phyloP scores from a whole-genome alignment of 2,329 filamentous ascomycete genomes.

The Ceratocystis cubensis region DNA sequence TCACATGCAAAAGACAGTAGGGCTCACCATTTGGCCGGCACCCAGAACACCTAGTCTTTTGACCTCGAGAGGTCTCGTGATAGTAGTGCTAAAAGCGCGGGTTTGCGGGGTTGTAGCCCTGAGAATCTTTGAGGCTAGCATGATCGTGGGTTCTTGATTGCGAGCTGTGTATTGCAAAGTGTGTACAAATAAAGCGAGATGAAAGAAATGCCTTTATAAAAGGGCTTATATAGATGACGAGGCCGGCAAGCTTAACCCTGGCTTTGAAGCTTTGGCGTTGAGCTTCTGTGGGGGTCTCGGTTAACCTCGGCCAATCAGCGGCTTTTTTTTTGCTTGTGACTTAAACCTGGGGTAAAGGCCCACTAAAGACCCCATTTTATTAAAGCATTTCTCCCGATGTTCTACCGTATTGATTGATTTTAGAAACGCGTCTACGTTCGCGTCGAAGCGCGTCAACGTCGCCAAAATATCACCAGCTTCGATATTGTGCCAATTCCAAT shows the following conservation, averaged over 20 bases:
- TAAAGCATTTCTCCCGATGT: not conserved
- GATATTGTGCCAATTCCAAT: too few relatives aligned
- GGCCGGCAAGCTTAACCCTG: not conserved
- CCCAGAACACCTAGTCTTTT: constrained; percentile 85
- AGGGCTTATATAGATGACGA: not conserved
- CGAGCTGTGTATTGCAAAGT: too few relatives aligned
- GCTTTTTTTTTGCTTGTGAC: constrained; percentile 1
- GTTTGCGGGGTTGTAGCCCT: not conserved
- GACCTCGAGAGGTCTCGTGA: constrained; percentile 50
- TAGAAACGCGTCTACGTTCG: constrained; percentile 23
- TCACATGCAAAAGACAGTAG: not conserved
- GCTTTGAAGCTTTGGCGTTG: constrained; percentile 25
- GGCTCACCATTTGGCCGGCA: constrained; percentile 82
- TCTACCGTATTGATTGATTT: constrained; percentile 19
- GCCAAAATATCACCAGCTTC: too few relatives aligned
- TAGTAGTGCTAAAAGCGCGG: constrained; percentile 57
- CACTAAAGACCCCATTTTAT: not conserved
- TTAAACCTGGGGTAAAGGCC: constrained; percentile 10
- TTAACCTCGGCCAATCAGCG: constrained; percentile 33
- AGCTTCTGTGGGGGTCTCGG: constrained; percentile 24
- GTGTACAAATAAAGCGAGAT: not conserved
- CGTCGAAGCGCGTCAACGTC: not conserved
- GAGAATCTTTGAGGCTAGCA: not conserved
- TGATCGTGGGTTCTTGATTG: not conserved
- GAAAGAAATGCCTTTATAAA: not conserved